Base-by-base conservation (phyloP, 192 early-diverging fungal species). In the Spizellomyces sp. region DNA sequence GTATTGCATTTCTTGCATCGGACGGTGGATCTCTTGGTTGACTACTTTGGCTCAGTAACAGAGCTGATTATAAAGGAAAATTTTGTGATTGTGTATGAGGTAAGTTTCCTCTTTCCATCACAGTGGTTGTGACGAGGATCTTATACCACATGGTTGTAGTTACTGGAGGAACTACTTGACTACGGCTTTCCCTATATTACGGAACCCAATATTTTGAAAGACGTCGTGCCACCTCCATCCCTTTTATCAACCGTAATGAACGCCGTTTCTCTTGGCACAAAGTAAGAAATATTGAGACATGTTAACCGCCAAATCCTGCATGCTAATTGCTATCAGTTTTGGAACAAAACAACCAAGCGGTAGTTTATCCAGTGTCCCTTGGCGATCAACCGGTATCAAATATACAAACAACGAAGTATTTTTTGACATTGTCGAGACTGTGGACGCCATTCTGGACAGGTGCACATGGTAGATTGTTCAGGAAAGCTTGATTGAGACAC, bases 151-250 rank as follows among this genome's bases (percentile, higher is more conserved):
- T 2, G 0, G 50, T 54, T 46, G 12, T 75, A 93, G 86, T 80
- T 98, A 45, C 82, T 98, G 67, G 93, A 95, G 58, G 96, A 98
- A 77, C 92, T 95, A 89, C 85, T 98, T 54, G 96, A 98, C 76
- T 88, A 95, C 79, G 95, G 94, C 22, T 87, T 83, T 56, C 93
- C 93, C 15, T 81, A 95, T 60, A 94, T 94, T 42, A 98, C 95
- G 1, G 94, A 96, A 71, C 87, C 89, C 2, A 86, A 88, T 59
- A 90, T 95, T 10, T 79, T 98, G 45, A 89, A 91, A 56, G 91
- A 94, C 6, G 82, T 95, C 64, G 90, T 98, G 9, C 91, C 93
- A 10, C 90, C 93, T 36, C 94, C 96, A 15, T 92, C 88, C 15
- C 85, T 98, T 45, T 84, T 95, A 14, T 87, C 88, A 69, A 92